Base-by-base conservation (phyloP, 192 early-diverging fungal genomes). In the Coemansia sp. region DNA sequence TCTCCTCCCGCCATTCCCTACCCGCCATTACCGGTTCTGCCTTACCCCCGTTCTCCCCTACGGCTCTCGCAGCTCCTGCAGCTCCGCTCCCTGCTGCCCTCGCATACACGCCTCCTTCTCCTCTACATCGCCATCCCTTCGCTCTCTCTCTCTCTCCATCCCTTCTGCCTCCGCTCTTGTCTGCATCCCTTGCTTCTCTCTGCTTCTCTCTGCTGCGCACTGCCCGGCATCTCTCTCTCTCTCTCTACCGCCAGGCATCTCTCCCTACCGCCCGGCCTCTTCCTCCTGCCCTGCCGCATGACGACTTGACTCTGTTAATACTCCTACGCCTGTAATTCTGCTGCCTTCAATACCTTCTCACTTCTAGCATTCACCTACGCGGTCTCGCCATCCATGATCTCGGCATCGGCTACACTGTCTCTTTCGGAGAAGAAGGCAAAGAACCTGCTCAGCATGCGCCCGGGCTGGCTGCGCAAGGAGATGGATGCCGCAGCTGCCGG, bases 401-500 rank as follows among this genome's bases (percentile, higher is more conserved):
- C 69, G 14, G 44, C 53, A 12, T 42, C 69, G 12, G 45, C 48
- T n/a, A 49, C 49, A 27, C 68, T 60, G 43, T 47, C 68, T 34
- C 56, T 56, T 44, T 56, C 68, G 39, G 68, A 72, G 57, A 51
- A 57, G 29, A 64, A 64, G 50, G 38, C 68, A 26, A 64, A 56
- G 49, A 72, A 57, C 20, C 48, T 72, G 34, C 57, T 72, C 38
- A 64, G 38, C 45, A 73, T 73, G 62, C 69, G 69, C 12, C 57
- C 62, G 3, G 45, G 38, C 6, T 73, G 69, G 69, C 47, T 65
- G 5, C 60, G 61, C 23, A 73, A 73, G 36, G 61, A 65, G 19
- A 38, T 25, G 18, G 39, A 38, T 7, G 47, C 56, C 9, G 56
- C 48, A 1, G n/a, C n/a, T n/a, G n/a, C n/a, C n/a, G n/a, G n/a